Evolutionary conservation across 148 eudicot species (phyloP).

Genomic region (Fagopyrum tataricum): DNA sequence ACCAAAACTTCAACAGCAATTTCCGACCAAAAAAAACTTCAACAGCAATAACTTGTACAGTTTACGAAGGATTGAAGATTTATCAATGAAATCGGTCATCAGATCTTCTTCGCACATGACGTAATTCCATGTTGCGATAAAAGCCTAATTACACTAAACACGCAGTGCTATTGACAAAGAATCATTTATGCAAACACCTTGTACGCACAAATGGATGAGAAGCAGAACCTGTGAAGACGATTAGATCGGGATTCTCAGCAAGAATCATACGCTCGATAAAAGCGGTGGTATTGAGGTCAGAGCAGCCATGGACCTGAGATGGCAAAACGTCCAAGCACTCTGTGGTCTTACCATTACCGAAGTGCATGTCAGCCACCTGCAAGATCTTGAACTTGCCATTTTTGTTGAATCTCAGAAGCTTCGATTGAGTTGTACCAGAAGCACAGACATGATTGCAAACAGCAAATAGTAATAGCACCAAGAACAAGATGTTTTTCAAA

Average conservation of each 20-base stretch:
- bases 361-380: conserved; percentile 98
- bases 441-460: not conserved
- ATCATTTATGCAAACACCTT: not conserved
- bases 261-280: conserved; percentile 59
- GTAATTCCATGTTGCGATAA: not conserved
- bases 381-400: conserved; percentile 73
- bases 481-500: not conserved
- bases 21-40: no score
- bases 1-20: not conserved
- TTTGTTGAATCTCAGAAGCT: conserved; percentile 41
- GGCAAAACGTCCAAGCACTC: conserved; percentile 64
- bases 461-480: not conserved
- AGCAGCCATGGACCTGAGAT: conserved; percentile 42
- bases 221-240: conserved; percentile 72
- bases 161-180: not conserved
- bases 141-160: not conserved
- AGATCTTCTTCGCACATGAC: not conserved
- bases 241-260: conserved; percentile 71
- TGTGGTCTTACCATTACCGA: conserved; percentile 52
- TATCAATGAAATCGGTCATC: not conserved
- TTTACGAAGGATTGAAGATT: not conserved
- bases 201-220: not conserved
- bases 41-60: not conserved
- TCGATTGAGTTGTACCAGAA: not conserved
- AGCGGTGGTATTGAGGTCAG: conserved; percentile 81